Base-by-base conservation (phyloP, 2,329 filamentous ascomycete genomes). In the Rhinocladiella mackenziei region DNA sequence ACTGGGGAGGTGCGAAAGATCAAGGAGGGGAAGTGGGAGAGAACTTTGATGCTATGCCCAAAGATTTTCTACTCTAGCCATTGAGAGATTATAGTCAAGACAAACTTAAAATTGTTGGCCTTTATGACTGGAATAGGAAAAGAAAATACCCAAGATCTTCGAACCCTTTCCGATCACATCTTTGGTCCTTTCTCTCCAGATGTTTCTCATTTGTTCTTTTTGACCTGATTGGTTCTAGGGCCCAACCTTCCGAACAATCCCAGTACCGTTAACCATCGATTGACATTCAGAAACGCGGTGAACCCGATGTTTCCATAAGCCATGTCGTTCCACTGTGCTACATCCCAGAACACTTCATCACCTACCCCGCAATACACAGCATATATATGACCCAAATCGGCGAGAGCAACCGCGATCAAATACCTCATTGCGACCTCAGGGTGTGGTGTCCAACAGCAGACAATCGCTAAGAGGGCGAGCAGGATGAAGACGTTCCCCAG, bases 231-330 rank as follows among this genome's bases (percentile, higher is more conserved):
- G 18, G 22, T 38, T 20, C 28, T 18, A 9, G 38, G 11, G 49
- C 54, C 47, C 47, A 59, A 9, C 59, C 53, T 64, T 2, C 79
- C 81, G 64, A 85, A 83, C 2, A 74, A 26, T 1, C 81, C 82
- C 11, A 72, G 43, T 4, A 85, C 65, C 60, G 83, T 84, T 11
- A 71, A 65, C 13, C 74, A 67, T 31, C 81, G 71, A 44, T 75
- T 75, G 18, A 74, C 40, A 42, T 79, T 78, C 20, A 85, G 64
- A 40, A 78, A 76, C 0, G 64, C 75, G 18, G 83, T 86, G 37
- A 74, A 72, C 5, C 75, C 81, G 50, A 89, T 71, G 57, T 88
- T 88, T 2, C 84, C 84, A 78, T 80, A 85, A n/a, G 80, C 76
- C 69, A 83, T 75, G 23, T 74, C 67, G 60, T 86, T 87, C 84